These are phyloP conservation scores for Zymoseptoria pseudotritici DNA, from an alignment of 2,329 filamentous ascomycete genomes.

Conservation along the genomic window DNA sequence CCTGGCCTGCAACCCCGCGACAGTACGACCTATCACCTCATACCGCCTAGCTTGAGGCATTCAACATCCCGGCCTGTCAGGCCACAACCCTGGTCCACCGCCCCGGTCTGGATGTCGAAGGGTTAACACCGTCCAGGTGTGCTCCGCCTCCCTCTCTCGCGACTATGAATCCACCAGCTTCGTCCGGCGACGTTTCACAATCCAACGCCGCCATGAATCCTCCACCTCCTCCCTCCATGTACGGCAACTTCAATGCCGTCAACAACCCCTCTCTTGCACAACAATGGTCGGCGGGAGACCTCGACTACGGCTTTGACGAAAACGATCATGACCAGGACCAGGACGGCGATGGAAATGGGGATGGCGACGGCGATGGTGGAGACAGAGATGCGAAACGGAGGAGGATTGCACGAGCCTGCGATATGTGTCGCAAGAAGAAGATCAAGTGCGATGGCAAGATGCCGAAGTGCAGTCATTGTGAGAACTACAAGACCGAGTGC, in stretches of 20 bases:
- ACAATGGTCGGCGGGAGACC: constrained; percentile 14
- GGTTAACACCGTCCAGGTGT: neutral
- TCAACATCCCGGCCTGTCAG: neutral
- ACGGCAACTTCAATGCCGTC: neutral
- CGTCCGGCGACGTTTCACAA: neutral
- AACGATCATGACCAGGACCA: neutral
- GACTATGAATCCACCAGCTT: neutral
- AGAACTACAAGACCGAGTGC: constrained; percentile 97
- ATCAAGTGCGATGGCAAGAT: constrained; percentile 98
- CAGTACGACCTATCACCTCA: neutral
- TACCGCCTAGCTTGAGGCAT: neutral
- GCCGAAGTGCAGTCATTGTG: constrained; percentile 89
- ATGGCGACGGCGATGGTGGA: constrained; percentile 21
- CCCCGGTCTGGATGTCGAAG: neutral
- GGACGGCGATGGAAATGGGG: constrained; percentile 11
- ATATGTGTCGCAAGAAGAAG: constrained; percentile 93
- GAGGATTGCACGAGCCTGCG: constrained; percentile 83
- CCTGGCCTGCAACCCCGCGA: too few relatives aligned
- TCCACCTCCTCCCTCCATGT: neutral
- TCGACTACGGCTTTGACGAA: constrained; percentile 17
- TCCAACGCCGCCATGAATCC: neutral
- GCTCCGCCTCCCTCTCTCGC: neutral
- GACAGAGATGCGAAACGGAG: constrained; percentile 70
- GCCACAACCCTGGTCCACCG: neutral
- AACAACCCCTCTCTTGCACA: neutral